Conservation (phyloP, 2,329 filamentous ascomycete genomes). For the Aureobasidium sp. region DNA sequence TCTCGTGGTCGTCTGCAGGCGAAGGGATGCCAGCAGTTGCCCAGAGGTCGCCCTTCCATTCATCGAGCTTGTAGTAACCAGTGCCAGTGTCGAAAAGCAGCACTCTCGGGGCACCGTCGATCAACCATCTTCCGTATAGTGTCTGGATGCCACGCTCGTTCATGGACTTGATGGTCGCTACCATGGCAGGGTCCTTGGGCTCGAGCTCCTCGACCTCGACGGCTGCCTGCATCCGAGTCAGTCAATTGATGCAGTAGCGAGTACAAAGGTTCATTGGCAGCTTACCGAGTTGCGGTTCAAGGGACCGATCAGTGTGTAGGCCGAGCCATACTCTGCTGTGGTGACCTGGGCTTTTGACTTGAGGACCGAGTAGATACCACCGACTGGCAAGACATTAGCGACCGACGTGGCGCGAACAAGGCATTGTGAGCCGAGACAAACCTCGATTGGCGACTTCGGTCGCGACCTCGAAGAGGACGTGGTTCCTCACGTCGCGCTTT, state of each 20-base stretch:
- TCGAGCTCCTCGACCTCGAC: conserved; percentile 94
- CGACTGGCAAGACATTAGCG: conserved; percentile 51
- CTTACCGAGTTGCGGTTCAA: conserved; percentile 83
- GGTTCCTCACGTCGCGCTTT: conserved; percentile 75
- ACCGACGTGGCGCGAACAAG: background rate
- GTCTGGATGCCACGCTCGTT: conserved; percentile 81
- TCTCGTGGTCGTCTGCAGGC: conserved; percentile 83
- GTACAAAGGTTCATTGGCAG: conserved; percentile 14
- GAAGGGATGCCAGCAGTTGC: conserved; percentile 88
- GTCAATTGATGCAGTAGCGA: background rate
- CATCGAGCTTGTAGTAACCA: conserved; percentile 81
- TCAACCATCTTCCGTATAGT: conserved; percentile 92
- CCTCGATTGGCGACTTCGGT: conserved; percentile 96
- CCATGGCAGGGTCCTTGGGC: conserved; percentile 70
- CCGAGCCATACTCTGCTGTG: conserved; percentile 95
- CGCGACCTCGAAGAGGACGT: conserved; percentile 91
- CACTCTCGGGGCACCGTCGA: conserved; percentile 89
- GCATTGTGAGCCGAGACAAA: conserved; percentile 34
- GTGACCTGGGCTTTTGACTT: conserved; percentile 98
- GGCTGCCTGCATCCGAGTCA: conserved; percentile 56
- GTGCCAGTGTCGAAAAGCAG: conserved; percentile 92
- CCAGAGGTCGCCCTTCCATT: conserved; percentile 98
- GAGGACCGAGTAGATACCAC: conserved; percentile 97
- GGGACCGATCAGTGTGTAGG: conserved; percentile 91
- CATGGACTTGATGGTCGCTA: conserved; percentile 84